Evolutionary conservation across 345 rosid species (phyloP), one percentile per base, ranked within the genome.

Genomic region (Lumnitzera racemosa): DNA sequence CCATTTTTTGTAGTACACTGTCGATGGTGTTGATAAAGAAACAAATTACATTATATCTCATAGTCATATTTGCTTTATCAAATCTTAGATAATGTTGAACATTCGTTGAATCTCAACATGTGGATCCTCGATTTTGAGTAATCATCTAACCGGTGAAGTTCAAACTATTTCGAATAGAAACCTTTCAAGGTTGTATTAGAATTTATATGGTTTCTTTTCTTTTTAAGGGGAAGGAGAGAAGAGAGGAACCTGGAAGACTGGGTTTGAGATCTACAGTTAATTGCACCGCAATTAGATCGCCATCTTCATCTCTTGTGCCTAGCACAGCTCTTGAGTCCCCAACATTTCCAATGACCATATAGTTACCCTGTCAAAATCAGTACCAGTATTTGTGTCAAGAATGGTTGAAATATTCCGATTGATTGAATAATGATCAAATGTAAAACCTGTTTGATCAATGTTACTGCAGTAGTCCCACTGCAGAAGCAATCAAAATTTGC

Each of bases 261-360:
- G 99, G 99, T 67, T 95, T 95, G 53, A 95, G 98, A 82, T 95
- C 99, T 46, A 90, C 88, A 51, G 99, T 95, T 77, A 95, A 73
- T 74, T 95, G 99, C 69, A 95, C 85, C 15, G 99, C 89, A 73
- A 74, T 43, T 54, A 95, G 88, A 65, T 75, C 76, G 61, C 84
- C 77, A 50, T 87, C 81, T 57, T 70, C 67, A 73, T 85, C 78
- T 67, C 98, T 75, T 48, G 91, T 82, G 51, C 92, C 96, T 71
- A 95, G 57, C 43, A 90, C 86, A 49, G 98, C 99, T 80, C 99
- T 80, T 1, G 99, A 95, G 78, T 95, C 99, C 46, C 99, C 99
- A 52, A 90, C 70, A 74, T 90, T 95, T 67, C 95, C 97, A 46
- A 95, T 63, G 8, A 88, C 82, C 59, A 90, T 84, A 82, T 77